Percentiles rank a stretch among this genome's conserved stretches.
phyloP scores from a whole-genome alignment of 805 yeast genomes.

The Pichia cabralensis region DNA sequence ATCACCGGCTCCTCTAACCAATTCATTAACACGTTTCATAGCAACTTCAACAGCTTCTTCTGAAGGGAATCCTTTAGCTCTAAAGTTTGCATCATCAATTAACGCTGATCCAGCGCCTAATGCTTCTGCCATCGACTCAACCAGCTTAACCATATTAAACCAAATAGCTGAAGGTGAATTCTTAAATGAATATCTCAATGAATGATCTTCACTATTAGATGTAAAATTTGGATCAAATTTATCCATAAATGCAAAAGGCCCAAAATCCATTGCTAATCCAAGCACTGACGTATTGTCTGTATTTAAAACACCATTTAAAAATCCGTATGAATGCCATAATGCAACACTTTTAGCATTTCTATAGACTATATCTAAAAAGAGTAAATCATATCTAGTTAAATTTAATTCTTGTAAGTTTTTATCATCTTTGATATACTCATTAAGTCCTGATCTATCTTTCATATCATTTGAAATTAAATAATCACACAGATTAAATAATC shows the following conservation, averaged over 20 bases:
- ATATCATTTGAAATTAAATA: conserved; percentile 62
- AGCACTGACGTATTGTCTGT: conserved; percentile 89
- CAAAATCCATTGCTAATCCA: conserved; percentile 86
- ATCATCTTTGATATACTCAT: conserved; percentile 24
- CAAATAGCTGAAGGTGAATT: conserved; percentile 81
- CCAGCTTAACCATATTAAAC: conserved; percentile 86
- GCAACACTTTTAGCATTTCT: conserved; percentile 74
- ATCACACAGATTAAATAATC: conserved; percentile 54
- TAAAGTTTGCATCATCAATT: conserved; percentile 33
- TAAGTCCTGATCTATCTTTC: conserved; percentile 19
- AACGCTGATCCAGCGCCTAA: conserved; percentile 60
- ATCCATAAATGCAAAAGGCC: conserved; percentile 91
- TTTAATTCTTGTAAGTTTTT: conserved; percentile 16
- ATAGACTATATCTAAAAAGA: conserved; percentile 62
- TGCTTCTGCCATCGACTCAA: conserved; percentile 73
- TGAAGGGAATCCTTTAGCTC: conserved; percentile 30
- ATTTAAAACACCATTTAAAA: conserved; percentile 86
- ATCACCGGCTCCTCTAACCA: conserved; percentile 56
- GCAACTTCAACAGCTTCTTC: conserved; percentile 43
- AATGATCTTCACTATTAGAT: conserved; percentile 81
- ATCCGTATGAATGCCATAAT: conserved; percentile 85
- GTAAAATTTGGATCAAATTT: conserved; percentile 72
- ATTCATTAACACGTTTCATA: conserved; percentile 48
- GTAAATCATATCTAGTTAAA: conserved; percentile 52
- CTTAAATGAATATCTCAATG: conserved; percentile 63